phyloP scores from a whole-genome alignment of 2,329 filamentous ascomycete genomes.

The Pseudogymnoascus sp. region DNA sequence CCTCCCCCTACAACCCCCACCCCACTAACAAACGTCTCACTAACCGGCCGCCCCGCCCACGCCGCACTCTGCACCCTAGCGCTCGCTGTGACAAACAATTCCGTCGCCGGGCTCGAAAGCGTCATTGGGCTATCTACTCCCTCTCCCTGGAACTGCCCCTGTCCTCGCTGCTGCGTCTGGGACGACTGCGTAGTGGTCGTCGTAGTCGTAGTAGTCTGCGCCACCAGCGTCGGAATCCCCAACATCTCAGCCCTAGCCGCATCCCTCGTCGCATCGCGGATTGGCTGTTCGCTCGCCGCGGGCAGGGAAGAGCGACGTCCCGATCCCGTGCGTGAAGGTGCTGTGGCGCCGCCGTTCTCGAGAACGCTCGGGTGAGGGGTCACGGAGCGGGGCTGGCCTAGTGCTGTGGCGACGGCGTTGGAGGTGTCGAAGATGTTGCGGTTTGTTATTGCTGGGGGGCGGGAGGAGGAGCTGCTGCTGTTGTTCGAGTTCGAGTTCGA shows the following conservation, averaged over 20 bases:
- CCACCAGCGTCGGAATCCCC: neutral
- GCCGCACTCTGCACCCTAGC: neutral
- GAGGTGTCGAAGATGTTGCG: neutral
- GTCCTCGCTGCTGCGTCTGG: too few species aligned
- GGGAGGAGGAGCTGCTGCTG: too few species aligned
- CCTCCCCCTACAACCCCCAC: neutral
- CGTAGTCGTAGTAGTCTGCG: too few species aligned
- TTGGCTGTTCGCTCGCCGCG: neutral
- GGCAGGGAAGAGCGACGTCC: too few species aligned
- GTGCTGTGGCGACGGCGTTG: neutral
- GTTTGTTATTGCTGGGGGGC: neutral
- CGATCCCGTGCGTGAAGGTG: neutral
- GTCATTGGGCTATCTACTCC: neutral
- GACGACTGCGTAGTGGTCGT: too few species aligned
- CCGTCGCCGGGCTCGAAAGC: neutral
- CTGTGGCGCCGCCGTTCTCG: neutral
- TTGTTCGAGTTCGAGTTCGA: neutral
- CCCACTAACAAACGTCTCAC: neutral
- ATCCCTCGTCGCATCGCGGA: neutral
- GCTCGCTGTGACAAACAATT: neutral
- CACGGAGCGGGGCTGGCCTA: neutral
- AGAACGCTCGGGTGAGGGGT: neutral
- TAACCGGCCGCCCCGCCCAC: neutral
- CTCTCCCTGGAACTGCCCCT: too few species aligned
- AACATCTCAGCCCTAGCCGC: neutral